These are phyloP conservation scores for Vigna unguiculata DNA, from an alignment of 306 rosid genomes.

Conservation along the genomic window DNA sequence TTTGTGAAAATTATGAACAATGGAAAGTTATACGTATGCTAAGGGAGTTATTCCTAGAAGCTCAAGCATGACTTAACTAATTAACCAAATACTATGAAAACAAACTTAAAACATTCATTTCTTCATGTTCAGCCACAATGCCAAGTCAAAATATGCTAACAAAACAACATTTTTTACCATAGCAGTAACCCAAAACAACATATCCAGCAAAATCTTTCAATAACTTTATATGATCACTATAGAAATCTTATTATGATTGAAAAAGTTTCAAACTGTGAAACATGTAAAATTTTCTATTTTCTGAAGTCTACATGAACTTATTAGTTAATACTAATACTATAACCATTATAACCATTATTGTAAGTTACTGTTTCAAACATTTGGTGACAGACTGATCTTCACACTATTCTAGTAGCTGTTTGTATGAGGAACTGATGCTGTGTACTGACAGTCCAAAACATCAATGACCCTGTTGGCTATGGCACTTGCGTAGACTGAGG, in stretches of 20 bases:
- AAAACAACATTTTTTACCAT: too few relatives aligned
- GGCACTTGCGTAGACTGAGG: constrained; percentile 77
- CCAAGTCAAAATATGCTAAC: too few relatives aligned
- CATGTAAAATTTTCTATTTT: constrained; percentile 25
- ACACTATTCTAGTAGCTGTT: constrained; percentile 40
- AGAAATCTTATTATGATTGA: constrained; percentile 27
- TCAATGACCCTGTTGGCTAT: constrained; percentile 77
- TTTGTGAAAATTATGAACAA: too few relatives aligned
- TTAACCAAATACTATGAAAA: neutral
- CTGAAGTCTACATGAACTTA: constrained; percentile 10
- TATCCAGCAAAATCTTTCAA: neutral
- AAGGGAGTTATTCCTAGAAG: constrained; percentile 25
- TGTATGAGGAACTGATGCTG: constrained; percentile 52
- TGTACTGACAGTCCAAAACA: constrained; percentile 65
- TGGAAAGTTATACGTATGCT: constrained; percentile 10
- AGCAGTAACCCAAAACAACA: too few relatives aligned
- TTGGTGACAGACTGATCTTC: constrained; percentile 17
- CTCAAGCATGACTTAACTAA: constrained; percentile 37
- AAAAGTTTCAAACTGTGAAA: constrained; percentile 33
- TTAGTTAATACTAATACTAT: constrained; percentile 18
- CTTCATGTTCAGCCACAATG: neutral
- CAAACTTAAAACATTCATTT: constrained; percentile 31
- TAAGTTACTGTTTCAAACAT: constrained; percentile 12
- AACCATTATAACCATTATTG: too few relatives aligned
- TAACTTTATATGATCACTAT: constrained; percentile 5